These are phyloP conservation scores for Suillus discolor DNA, from an alignment of 768 basidiomycete genomes.

Conservation along the genomic window DNA sequence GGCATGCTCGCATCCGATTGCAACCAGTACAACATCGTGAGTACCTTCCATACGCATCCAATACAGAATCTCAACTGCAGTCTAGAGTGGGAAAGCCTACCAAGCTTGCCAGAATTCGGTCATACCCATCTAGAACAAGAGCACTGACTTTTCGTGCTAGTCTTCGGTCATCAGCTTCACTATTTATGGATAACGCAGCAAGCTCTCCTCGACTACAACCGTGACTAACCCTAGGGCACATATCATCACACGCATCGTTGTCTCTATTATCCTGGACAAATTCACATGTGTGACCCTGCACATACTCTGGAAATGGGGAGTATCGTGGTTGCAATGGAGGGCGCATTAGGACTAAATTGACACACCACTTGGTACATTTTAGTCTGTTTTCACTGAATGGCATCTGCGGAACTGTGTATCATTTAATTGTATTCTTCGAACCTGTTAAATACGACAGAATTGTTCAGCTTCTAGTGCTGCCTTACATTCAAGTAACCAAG, in stretches of 20 bases:
- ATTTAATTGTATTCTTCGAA: neutral
- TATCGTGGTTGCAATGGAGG: neutral
- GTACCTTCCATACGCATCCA: neutral
- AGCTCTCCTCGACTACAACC: neutral
- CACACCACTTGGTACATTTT: neutral
- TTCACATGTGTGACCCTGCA: constrained; percentile 30
- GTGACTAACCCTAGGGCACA: constrained; percentile 2
- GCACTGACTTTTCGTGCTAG: neutral
- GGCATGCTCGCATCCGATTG: neutral
- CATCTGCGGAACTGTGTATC: neutral
- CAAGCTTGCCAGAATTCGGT: neutral
- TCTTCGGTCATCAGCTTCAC: neutral
- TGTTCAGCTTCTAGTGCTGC: too few relatives aligned
- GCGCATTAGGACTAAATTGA: neutral
- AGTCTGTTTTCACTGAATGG: neutral
- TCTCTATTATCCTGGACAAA: constrained; percentile 40
- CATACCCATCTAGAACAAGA: neutral
- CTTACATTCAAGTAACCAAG: too few relatives aligned
- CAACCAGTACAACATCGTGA: neutral
- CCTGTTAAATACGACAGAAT: too few relatives aligned
- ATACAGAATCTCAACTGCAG: neutral
- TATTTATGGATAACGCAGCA: neutral
- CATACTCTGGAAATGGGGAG: constrained; percentile 29
- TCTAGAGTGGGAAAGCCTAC: neutral
- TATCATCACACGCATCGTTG: constrained; percentile 36